A percentile compares a stretch with the other conserved stretches of the same genome.
These are phyloP conservation scores for Blastobotrys ciferrii DNA, from an alignment of 1,139 yeast genomes.

Conservation along the genomic window DNA sequence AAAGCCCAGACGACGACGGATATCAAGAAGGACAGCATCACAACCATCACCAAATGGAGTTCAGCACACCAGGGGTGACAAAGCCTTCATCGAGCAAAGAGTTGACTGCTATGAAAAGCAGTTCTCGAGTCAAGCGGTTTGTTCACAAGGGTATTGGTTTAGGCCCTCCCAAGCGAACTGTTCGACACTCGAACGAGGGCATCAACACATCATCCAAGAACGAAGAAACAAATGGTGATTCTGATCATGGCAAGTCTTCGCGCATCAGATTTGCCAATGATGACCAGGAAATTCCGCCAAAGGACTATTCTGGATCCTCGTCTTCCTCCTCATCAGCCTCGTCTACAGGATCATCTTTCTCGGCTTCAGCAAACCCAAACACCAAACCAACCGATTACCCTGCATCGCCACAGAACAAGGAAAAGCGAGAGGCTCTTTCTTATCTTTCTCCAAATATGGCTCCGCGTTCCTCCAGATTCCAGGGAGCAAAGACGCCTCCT, in stretches of 20 bases:
- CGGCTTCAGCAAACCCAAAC: not conserved
- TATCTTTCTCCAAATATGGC: slow-evolving; percentile 11
- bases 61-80: slow-evolving; percentile 8
- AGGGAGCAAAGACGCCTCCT: slow-evolving; percentile 11
- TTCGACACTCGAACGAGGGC: slow-evolving; percentile 4
- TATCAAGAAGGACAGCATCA: not conserved
- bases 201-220: not conserved
- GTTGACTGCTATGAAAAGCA: slow-evolving; percentile 8
- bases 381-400: not conserved
- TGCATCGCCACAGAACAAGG: slow-evolving; percentile 2
- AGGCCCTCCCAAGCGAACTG: slow-evolving; percentile 15
- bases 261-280: slow-evolving; percentile 23
- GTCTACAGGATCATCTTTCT: slow-evolving; percentile 8
- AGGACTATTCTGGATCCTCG: slow-evolving; percentile 7
- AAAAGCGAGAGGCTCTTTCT: slow-evolving; percentile 6
- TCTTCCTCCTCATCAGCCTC: slow-evolving; percentile 10
- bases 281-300: slow-evolving; percentile 21
- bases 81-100: not conserved
- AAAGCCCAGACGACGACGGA: not conserved
- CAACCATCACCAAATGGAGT: slow-evolving; percentile 4
- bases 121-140: slow-evolving; percentile 15
- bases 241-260: slow-evolving; percentile 10
- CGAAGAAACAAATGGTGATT: slow-evolving; percentile 6
- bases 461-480: slow-evolving; percentile 4
- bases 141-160: slow-evolving; percentile 15